A percentile compares a stretch with the other conserved stretches of the same genome.
phyloP scores from a whole-genome alignment of 345 rosid species.

The Psidium guajava region DNA sequence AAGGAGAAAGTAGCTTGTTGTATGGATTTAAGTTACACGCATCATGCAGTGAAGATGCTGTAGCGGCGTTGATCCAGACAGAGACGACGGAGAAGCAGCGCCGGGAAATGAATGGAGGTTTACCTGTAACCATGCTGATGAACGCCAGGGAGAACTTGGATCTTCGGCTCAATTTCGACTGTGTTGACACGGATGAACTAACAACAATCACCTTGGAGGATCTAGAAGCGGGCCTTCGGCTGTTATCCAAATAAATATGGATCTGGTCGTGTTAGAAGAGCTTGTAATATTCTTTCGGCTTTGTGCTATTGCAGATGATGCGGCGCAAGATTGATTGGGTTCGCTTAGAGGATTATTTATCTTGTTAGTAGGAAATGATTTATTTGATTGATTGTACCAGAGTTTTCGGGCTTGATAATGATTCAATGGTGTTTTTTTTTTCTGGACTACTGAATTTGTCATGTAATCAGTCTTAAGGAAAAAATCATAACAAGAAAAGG shows the following conservation, averaged over 20 bases:
- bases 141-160: conserved; percentile 93
- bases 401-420: not conserved
- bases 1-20: conserved; percentile 40
- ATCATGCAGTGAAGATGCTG: conserved; percentile 54
- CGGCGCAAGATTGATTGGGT: not conserved
- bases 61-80: conserved; percentile 49
- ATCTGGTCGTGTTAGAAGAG: not conserved
- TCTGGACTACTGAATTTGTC: not conserved
- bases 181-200: conserved; percentile 62
- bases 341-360: not conserved
- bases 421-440: not conserved
- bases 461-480: not conserved
- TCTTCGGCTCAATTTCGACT: conserved; percentile 71
- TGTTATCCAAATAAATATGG: conserved; percentile 28
- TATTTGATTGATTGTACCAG: not conserved
- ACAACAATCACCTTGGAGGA: conserved; percentile 63
- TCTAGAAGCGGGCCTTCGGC: conserved; percentile 52
- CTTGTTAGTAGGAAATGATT: not conserved
- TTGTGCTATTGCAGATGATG: not conserved
- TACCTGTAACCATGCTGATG: conserved; percentile 67
- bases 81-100: conserved; percentile 80
- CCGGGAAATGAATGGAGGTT: conserved; percentile 90
- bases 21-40: conserved; percentile 66
- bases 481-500: not conserved
- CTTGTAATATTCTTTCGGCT: not conserved